A percentile compares a stretch with the other conserved stretches of the same genome.
These are phyloP conservation scores for Telfairia occidentalis DNA, from an alignment of 331 rosid genomes.

Conservation along the genomic window DNA sequence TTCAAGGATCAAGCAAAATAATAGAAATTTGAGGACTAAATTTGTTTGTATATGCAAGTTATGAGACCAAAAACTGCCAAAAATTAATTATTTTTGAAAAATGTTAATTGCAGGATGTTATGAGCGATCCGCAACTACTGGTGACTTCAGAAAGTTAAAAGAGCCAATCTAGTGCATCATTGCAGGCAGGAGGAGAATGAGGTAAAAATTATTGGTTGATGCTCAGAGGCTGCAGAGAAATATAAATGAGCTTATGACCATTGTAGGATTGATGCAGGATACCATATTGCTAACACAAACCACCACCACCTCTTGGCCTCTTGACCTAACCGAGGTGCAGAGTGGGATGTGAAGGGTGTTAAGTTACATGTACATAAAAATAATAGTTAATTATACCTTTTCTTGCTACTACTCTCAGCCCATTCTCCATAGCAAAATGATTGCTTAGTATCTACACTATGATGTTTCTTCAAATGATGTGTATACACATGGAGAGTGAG, in stretches of 20 bases:
- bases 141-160: constrained; percentile 15
- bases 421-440: neutral
- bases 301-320: neutral
- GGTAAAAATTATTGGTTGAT: constrained; percentile 1
- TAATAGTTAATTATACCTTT: neutral
- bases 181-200: constrained; percentile 9
- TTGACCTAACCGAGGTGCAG: neutral
- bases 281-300: neutral
- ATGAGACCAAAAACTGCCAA: neutral
- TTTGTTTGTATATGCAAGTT: neutral
- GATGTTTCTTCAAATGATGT: neutral
- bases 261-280: neutral
- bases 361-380: neutral
- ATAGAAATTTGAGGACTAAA: neutral
- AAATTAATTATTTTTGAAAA: neutral
- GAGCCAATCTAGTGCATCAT: constrained; percentile 26
- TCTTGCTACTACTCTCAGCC: neutral
- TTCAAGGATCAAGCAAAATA: neutral
- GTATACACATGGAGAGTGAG: neutral
- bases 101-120: constrained; percentile 22
- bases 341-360: neutral
- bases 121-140: constrained; percentile 19
- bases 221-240: neutral
- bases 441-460: neutral
- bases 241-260: neutral